Base-by-base conservation (phyloP, 2,329 filamentous ascomycete species). In the Talaromyces albobiverticillius region DNA sequence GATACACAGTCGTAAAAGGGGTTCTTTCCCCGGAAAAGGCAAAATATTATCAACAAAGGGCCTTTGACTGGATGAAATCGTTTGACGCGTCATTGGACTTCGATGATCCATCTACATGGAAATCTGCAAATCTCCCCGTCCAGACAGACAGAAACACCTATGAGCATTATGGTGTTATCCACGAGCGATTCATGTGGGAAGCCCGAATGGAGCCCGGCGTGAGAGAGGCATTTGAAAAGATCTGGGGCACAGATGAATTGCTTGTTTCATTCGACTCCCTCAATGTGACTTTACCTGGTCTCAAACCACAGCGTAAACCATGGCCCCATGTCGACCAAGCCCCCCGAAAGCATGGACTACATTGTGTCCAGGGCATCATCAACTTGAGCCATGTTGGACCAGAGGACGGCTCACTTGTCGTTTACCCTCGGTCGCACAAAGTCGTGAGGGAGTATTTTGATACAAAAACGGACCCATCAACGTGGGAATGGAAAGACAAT, bases 101-200 rank as follows among this genome's bases (percentile, higher is more conserved):
- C 16, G 23, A 10, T n/a, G 23, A 45, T 6, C 23, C 20, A 45
- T 6, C 20, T 3, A 45, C 41, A 9, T 45, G 41, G 41, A 45
- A 20, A 10, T 1, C 41, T 9, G 6, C 23, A 2, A 45, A 45
- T 11, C 41, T 45, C 7, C 41, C 41, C 4, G 11, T 8, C 13
- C 9, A 25, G 3, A 25, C 41, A 13, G 20, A 26, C 14, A 16
- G 23, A 20, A 45, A 45, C 10, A 45, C 41, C 1, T 45, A 25
- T 6, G 25, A 45, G 20, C 41, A 45, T 13, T 45, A 45, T 11
- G 23, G 41, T 5, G 41, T 45, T 6, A 22, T 29, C 4, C 41
- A 45, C 9, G 41, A 45, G 41, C 41, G 41, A n/a, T 45, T 45
- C 41, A 45, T 45, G 41, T 45, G 41, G 23, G 41, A 45, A 3